Base-by-base conservation (phyloP, 345 rosid genomes). In the sweet orange (Citrus sinensis) region DNA sequence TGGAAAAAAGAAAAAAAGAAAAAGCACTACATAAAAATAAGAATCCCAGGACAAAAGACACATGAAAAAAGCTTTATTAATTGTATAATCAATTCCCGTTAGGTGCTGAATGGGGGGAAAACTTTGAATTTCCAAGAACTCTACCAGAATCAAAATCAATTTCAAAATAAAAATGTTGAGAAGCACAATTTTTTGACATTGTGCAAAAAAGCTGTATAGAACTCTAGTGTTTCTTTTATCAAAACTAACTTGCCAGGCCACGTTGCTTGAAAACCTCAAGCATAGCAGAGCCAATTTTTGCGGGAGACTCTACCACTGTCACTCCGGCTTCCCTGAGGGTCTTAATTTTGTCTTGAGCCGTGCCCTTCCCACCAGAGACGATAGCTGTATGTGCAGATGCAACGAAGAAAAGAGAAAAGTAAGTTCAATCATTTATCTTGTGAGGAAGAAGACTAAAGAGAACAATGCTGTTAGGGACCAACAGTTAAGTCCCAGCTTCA, bases 341-440 rank as follows among this genome's bases (percentile, higher is more conserved):
- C 85, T 87, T 86, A 81, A 92, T 94, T 85, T 96, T 96, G 85
- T 90, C 97, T 84, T 96, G 97, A 19, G 99, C 98, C 0, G 98
- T 96, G 62, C 99, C 99, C 81, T 95, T 95, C 56, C 98, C 99
- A 0, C 98, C 98, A 0, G 98, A 93, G 22, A 94, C 94, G 55
- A 95, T 96, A 67, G 99, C 99, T 95, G 89, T 87, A 80, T 13
- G 20, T 5, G 55, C 65, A 71, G 56, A 27, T 40, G 55, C 51
- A 14, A 24, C n/a, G 24, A 11, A 2, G 42, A 32, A 55, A 20
- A 35, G 24, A 16, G n/a, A n/a, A 22, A 46, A 1, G 37, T 46
- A 25, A 56, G 4, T n/a, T 49, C 39, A 4, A 2, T 30, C 55
- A 71, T 71, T 32, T 29, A 29, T 70, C 73, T 6, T 51, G 13